Conservation (phyloP, 208 protist genomes). For the Trypanosoma melophagium region DNA sequence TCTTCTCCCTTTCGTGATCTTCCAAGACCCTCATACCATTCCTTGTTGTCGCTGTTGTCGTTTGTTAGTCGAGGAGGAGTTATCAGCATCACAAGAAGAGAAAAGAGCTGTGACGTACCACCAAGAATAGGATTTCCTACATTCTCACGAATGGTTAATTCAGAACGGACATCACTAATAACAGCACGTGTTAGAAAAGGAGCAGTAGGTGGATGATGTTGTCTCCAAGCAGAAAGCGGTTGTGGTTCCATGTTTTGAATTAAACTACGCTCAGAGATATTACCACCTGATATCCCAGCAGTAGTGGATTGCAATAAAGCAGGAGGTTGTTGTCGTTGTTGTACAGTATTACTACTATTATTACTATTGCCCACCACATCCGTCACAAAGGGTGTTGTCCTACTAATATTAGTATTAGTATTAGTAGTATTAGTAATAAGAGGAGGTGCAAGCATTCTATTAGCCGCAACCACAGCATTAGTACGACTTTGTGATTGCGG, state of each 20-base stretch:
- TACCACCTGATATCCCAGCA: not conserved
- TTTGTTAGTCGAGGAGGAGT: conserved; percentile 11
- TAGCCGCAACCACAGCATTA: too few relatives aligned
- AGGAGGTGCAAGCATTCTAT: not conserved
- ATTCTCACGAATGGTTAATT: conserved; percentile 13
- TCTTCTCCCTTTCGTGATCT: conserved; percentile 15
- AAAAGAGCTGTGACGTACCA: conserved; percentile 3
- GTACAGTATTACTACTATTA: too few relatives aligned
- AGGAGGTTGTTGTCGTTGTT: conserved; percentile 2
- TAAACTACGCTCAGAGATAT: too few relatives aligned
- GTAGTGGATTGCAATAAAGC: not conserved
- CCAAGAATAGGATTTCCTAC: not conserved
- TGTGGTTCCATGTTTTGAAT: not conserved
- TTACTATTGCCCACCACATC: too few relatives aligned
- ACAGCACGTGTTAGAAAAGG: conserved; percentile 6
- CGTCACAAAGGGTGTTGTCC: too few relatives aligned
- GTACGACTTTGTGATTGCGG: too few relatives aligned
- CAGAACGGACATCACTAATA: conserved; percentile 19
- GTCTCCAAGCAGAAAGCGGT: conserved; percentile 6
- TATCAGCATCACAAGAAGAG: conserved; percentile 48
- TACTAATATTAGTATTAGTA: too few relatives aligned
- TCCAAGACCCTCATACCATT: not conserved
- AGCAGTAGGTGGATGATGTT: conserved; percentile 5
- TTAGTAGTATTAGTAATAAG: too few relatives aligned
- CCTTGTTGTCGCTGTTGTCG: not conserved